These are phyloP conservation scores for Thielaviopsis musarum DNA, from an alignment of 2,329 filamentous ascomycete genomes.

Conservation along the genomic window DNA sequence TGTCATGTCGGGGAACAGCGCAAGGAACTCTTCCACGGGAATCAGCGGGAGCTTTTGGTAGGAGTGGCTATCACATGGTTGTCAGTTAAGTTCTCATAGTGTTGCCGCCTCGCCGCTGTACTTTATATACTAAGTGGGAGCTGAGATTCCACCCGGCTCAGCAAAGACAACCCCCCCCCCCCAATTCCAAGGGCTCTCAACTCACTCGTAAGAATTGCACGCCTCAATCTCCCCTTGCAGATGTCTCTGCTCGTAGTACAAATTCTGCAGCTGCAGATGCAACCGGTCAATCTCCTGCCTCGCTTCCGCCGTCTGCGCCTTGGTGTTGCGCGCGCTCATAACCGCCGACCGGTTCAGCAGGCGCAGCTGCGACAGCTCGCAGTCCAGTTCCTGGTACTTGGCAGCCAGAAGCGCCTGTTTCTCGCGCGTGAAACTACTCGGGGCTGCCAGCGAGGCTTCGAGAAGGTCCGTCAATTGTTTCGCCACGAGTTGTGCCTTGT, in stretches of 20 bases:
- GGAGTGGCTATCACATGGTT: conserved; percentile 50
- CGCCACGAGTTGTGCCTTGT: conserved; percentile 55
- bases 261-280: conserved; percentile 83
- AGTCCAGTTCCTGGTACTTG: conserved; percentile 17
- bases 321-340: conserved; percentile 68
- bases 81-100: not conserved
- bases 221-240: conserved; percentile 76
- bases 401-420: not conserved
- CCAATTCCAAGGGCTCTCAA: conserved; percentile 14
- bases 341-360: conserved; percentile 70
- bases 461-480: conserved; percentile 43
- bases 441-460: conserved; percentile 25
- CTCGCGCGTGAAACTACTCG: conserved; percentile 20
- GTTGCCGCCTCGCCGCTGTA: no score
- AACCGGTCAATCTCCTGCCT: conserved; percentile 82
- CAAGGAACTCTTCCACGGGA: conserved; percentile 66
- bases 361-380: conserved; percentile 64
- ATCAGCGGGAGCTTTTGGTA: conserved; percentile 77
- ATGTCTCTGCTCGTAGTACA: conserved; percentile 91
- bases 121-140: no score
- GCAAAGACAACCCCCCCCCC: no score
- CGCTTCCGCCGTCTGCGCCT: conserved; percentile 69
- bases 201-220: conserved; percentile 83
- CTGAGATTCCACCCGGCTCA: no score
- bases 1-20: conserved; percentile 56